Conservation (phyloP, 2,329 filamentous ascomycete genomes). For the Alternaria angustiovoidea region DNA sequence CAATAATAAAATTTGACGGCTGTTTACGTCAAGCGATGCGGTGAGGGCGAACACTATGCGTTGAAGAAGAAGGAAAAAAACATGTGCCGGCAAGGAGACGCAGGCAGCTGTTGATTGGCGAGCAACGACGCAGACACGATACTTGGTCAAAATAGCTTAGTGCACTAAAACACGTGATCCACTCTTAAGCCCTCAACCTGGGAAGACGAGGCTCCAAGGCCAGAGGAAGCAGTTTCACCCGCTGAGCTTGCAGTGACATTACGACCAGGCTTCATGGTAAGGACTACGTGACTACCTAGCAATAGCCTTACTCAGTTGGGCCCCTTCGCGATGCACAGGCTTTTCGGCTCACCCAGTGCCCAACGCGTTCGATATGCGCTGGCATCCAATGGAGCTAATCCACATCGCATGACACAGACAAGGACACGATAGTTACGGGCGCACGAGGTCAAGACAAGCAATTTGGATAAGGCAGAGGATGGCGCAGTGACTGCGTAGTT, state of each 20-base stretch:
- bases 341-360: not conserved
- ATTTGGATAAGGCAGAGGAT: not conserved
- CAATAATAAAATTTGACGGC: not conserved
- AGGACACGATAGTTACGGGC: not conserved
- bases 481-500: slow-evolving; percentile 4
- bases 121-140: not conserved
- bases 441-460: not conserved
- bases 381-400: not conserved
- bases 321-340: not conserved
- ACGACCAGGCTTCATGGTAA: not conserved
- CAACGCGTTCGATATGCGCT: slow-evolving; percentile 3
- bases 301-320: not conserved
- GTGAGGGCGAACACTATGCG: slow-evolving; percentile 5
- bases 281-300: not conserved
- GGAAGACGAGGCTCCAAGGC: not conserved
- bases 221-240: not conserved
- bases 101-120: slow-evolving; percentile 1
- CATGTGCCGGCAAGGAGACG: slow-evolving; percentile 1
- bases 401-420: not conserved
- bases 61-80: slow-evolving; percentile 3
- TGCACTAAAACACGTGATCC: not conserved
- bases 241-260: not conserved
- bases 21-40: slow-evolving; percentile 9
- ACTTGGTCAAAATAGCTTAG: not conserved
- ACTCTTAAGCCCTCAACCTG: not conserved